Conservation (phyloP, 495 filamentous ascomycete species). For the Trypethelium eluteriae region DNA sequence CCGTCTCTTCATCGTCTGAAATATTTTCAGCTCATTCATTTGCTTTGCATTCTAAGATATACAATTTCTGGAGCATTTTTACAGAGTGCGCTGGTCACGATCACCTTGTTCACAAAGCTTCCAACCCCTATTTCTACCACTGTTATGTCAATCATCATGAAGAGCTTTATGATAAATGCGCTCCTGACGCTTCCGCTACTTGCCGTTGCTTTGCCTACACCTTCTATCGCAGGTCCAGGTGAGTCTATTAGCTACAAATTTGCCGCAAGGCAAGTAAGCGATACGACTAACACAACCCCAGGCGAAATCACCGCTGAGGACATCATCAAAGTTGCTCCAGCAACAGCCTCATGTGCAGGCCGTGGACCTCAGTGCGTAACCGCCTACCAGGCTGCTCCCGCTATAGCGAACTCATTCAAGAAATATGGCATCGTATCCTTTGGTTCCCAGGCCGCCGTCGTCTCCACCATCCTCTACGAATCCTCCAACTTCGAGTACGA, state of each 20-base stretch:
- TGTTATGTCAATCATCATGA: not conserved
- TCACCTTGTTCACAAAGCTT: not conserved
- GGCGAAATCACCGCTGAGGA: constrained; percentile 36
- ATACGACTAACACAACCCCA: not conserved
- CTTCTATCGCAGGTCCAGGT: not conserved
- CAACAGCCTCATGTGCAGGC: constrained; percentile 41
- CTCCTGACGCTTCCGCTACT: not conserved
- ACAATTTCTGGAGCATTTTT: too few relatives aligned
- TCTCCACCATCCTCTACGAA: constrained; percentile 49
- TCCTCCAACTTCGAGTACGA: constrained; percentile 44
- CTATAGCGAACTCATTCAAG: constrained; percentile 47
- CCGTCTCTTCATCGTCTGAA: not conserved
- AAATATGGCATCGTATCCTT: constrained; percentile 45
- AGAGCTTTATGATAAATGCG: not conserved
- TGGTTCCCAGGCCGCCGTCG: constrained; percentile 31
- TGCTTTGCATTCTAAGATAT: too few relatives aligned
- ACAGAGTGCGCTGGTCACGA: not conserved
- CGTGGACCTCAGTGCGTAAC: constrained; percentile 55
- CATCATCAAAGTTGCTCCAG: constrained; percentile 47
- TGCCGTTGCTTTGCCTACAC: not conserved
- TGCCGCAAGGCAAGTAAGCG: not conserved
- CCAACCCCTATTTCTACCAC: not conserved
- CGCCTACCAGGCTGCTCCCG: constrained; percentile 52
- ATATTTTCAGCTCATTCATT: too few relatives aligned
- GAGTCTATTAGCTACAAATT: not conserved